Evolutionary conservation across 1,139 yeast genomes (phyloP).

Genomic region (Pichia terricola): DNA sequence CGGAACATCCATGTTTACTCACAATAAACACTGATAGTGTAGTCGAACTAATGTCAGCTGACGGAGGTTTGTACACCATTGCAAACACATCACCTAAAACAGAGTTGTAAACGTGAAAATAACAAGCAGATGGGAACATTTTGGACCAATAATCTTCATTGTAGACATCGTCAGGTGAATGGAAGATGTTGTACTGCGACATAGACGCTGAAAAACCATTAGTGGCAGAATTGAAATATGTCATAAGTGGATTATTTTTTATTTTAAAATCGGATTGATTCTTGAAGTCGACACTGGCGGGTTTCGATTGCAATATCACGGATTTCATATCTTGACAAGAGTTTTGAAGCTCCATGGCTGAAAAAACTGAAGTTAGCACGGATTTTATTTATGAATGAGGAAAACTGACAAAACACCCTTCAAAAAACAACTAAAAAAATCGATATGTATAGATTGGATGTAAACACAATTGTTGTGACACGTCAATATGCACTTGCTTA

Average conservation of each 20-base stretch:
- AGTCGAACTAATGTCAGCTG: background rate
- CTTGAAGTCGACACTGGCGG: background rate
- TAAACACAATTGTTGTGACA: too few relatives aligned
- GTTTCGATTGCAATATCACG: constrained; percentile 8
- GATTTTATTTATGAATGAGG: too few relatives aligned
- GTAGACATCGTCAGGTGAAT: constrained; percentile 7
- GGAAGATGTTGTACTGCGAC: constrained; percentile 4
- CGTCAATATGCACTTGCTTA: too few relatives aligned
- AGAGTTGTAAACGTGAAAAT: constrained; percentile 45
- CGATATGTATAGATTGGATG: too few relatives aligned
- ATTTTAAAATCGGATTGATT: too few relatives aligned
- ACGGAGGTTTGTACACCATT: constrained; percentile 37
- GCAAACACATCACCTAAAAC: constrained; percentile 44
- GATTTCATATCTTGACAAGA: background rate
- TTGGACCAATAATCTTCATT: constrained; percentile 30
- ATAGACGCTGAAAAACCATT: constrained; percentile 4
- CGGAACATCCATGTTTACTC: constrained; percentile 61
- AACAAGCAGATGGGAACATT: constrained; percentile 43
- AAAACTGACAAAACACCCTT: too few relatives aligned
- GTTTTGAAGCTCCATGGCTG: too few relatives aligned
- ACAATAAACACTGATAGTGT: constrained; percentile 51
- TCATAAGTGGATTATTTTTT: constrained; percentile 6
- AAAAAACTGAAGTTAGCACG: too few relatives aligned
- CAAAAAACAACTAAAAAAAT: too few relatives aligned
- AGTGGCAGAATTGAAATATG: background rate